Conservation (phyloP, 2,329 filamentous ascomycete species). For the Drechmeria coniospora region DNA sequence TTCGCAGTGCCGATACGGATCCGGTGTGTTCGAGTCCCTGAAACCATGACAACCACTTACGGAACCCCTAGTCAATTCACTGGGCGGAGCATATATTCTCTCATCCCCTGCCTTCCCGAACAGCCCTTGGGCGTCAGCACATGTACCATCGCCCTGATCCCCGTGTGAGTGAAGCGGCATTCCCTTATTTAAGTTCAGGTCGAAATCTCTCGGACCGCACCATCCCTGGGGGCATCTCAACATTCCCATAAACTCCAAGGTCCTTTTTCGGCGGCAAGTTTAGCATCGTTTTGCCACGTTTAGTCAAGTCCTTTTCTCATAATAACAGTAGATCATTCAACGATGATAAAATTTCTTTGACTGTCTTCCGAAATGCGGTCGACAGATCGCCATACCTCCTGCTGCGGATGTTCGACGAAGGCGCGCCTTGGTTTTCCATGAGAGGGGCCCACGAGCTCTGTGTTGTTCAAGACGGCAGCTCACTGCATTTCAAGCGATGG, state of each 20-base stretch:
- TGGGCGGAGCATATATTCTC: slow-evolving; percentile 49
- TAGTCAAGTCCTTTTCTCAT: slow-evolving; percentile 3
- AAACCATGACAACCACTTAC: no score
- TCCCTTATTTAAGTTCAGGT: no score
- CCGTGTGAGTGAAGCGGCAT: no score
- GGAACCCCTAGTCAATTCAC: slow-evolving; percentile 39
- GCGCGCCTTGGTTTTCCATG: slow-evolving; percentile 29
- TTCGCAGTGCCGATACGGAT: slow-evolving; percentile 8
- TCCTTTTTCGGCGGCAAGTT: slow-evolving; percentile 38
- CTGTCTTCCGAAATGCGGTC: slow-evolving; percentile 30
- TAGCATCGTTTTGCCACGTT: not conserved
- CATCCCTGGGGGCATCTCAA: slow-evolving; percentile 25
- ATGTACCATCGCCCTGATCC: not conserved
- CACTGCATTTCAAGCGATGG: slow-evolving; percentile 37
- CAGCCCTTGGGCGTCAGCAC: slow-evolving; percentile 27
- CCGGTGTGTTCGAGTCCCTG: slow-evolving; percentile 14
- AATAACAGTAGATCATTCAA: slow-evolving; percentile 31
- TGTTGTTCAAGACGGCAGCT: slow-evolving; percentile 31
- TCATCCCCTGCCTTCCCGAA: slow-evolving; percentile 33
- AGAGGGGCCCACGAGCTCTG: slow-evolving; percentile 39
- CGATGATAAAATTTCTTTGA: slow-evolving; percentile 36
- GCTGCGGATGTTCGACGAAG: slow-evolving; percentile 25
- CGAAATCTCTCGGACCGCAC: slow-evolving; percentile 29
- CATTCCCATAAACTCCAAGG: slow-evolving; percentile 30
- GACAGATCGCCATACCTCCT: slow-evolving; percentile 31